Base-by-base conservation (phyloP, 202 grass and related monocot species). In the Zizania palustris region DNA sequence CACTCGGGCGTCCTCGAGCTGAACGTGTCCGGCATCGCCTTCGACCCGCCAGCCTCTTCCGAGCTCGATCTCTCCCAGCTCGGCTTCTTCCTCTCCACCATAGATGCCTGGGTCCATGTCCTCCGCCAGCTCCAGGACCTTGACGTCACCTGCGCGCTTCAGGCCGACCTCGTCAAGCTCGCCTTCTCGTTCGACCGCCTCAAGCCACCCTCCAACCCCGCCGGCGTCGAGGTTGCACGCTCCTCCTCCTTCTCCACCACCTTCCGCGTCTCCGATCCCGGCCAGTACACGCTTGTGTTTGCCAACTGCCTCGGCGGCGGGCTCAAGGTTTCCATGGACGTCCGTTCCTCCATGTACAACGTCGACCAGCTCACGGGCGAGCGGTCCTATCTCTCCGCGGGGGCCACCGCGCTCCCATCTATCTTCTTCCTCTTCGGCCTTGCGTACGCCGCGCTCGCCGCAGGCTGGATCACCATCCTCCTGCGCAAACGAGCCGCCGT, bases 71-170 rank as follows among this genome's bases (percentile, higher is more conserved):
- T 97, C 63, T 80, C 91, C 16, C 91, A 93, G 82, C 78, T 97
- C 18, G 93, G 93, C 38, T 97, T 97, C 88, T 97, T 97, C 78
- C 93, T 97, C 63, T 97, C 91, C 41, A 97, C 93, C 11, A 86
- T 87, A 68, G 93, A 97, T 64, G 91, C 91, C 8, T 97, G 93
- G 93, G 83, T 89, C 35, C 93, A 93, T 72, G 93, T 97, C 57
- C 91, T 97, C 61, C 93, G 66, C 60, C 91, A 93, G 76, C 84
- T 97, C 14, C 86, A 88, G 80, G 93, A 93, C 82, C 91, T 86
- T 46, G 91, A 97, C 38, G 83, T 97, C 83, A 97, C 93, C 79
- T 97, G 93, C 86, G 88, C 84, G 56, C 91, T 97, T 22, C 86
- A 97, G 67, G 91, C 93, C 39, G 86, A 89, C 5, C 78, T 89